These are phyloP conservation scores for Hevea brasiliensis DNA, from an alignment of 345 rosid species.

Conservation along the genomic window DNA sequence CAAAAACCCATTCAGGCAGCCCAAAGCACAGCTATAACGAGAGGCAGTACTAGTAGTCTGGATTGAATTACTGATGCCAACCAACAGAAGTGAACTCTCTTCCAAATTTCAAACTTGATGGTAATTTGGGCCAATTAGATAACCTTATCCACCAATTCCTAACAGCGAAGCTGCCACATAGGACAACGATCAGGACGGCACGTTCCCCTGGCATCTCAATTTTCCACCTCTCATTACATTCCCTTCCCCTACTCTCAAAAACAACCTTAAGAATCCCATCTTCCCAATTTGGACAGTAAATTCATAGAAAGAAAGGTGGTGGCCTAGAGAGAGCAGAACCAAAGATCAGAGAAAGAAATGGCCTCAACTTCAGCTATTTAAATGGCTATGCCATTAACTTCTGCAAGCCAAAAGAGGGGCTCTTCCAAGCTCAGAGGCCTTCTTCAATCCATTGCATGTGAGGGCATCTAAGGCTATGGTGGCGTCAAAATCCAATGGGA, in stretches of 20 bases:
- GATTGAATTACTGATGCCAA: too few relatives aligned
- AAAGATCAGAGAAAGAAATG: constrained; percentile 28
- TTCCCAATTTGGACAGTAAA: constrained; percentile 8
- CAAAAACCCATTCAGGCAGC: neutral
- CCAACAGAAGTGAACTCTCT: neutral
- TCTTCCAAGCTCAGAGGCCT: constrained; percentile 37
- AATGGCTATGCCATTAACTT: constrained; percentile 58
- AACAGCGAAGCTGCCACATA: constrained; percentile 55
- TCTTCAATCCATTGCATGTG: constrained; percentile 57
- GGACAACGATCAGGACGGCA: constrained; percentile 37
- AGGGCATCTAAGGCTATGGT: constrained; percentile 44
- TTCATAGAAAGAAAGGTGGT: neutral
- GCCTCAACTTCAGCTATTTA: constrained; percentile 76
- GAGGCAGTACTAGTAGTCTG: too few relatives aligned
- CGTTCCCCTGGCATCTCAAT: constrained; percentile 23
- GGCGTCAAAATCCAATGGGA: constrained; percentile 29
- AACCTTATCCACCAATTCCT: constrained; percentile 56
- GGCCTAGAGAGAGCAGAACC: neutral
- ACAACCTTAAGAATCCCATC: constrained; percentile 13
- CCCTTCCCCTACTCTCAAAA: constrained; percentile 19
- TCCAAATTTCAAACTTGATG: constrained; percentile 28
- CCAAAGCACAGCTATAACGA: neutral
- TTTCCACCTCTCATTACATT: constrained; percentile 39
- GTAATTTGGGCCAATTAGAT: constrained; percentile 52
- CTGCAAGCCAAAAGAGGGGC: constrained; percentile 42